Evolutionary conservation across 805 yeast species (phyloP).

Genomic region (Priceomyces haplophilus): DNA sequence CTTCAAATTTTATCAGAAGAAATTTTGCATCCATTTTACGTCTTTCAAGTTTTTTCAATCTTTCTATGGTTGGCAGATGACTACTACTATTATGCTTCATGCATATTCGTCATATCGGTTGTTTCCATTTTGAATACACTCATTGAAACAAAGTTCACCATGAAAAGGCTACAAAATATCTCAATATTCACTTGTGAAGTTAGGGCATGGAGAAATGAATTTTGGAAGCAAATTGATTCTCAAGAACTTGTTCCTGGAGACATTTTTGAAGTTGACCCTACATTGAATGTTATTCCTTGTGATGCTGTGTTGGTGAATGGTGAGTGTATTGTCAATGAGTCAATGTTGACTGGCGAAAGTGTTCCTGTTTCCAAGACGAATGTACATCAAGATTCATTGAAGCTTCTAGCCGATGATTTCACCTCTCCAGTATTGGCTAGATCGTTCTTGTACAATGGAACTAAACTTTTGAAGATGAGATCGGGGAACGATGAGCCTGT

Average conservation of each 20-base stretch:
- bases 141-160: slow-evolving; percentile 77
- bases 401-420: slow-evolving; percentile 55
- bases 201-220: slow-evolving; percentile 87
- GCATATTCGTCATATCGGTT: slow-evolving; percentile 84
- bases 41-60: slow-evolving; percentile 91
- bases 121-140: slow-evolving; percentile 77
- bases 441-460: slow-evolving; percentile 82
- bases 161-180: slow-evolving; percentile 67
- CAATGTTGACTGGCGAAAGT: slow-evolving; percentile 97
- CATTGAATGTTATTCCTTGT: slow-evolving; percentile 72
- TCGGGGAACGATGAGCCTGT: slow-evolving; percentile 73
- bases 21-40: slow-evolving; percentile 90
- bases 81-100: slow-evolving; percentile 89
- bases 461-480: slow-evolving; percentile 81
- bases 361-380: slow-evolving; percentile 88
- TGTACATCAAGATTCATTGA: slow-evolving; percentile 60
- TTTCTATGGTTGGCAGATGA: slow-evolving; percentile 89
- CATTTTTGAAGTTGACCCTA: slow-evolving; percentile 87
- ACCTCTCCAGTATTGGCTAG: slow-evolving; percentile 65
- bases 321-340: slow-evolving; percentile 94
- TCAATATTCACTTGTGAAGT: slow-evolving; percentile 76
- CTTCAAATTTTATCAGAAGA: slow-evolving; percentile 73
- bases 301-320: slow-evolving; percentile 87
- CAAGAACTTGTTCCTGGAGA: slow-evolving; percentile 93
- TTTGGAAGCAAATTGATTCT: slow-evolving; percentile 81